A percentile compares a stretch with the other conserved stretches of the same genome.
phyloP scores from a whole-genome alignment of 106 monocot genomes.

The Dioscorea alata region DNA sequence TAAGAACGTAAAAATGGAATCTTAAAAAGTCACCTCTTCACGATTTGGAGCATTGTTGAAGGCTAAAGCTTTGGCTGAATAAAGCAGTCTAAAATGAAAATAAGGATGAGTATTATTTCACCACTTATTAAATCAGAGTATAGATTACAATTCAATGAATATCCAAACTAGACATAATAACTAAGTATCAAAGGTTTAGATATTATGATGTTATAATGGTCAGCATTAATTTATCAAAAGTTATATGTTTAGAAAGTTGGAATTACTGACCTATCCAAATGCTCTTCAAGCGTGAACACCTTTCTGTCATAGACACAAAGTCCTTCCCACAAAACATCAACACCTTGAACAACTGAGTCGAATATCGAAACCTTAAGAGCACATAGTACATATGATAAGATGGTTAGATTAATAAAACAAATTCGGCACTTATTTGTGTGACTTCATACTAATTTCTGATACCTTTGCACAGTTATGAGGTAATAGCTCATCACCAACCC shows the following conservation, averaged over 20 bases:
- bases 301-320: conserved; percentile 83
- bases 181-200: too few species aligned
- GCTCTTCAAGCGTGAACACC: conserved; percentile 88
- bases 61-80: conserved; percentile 93
- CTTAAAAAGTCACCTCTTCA: conserved; percentile 47
- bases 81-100: conserved; percentile 50
- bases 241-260: background rate
- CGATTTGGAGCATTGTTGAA: conserved; percentile 73
- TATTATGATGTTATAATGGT: too few species aligned
- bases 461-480: conserved; percentile 91
- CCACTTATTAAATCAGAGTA: too few species aligned
- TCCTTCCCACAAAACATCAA: conserved; percentile 97
- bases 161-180: too few species aligned
- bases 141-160: too few species aligned
- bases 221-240: too few species aligned
- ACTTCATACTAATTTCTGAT: background rate
- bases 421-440: background rate
- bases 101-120: conserved; percentile 1
- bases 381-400: conserved; percentile 14
- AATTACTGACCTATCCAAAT: conserved; percentile 68
- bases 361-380: conserved; percentile 99
- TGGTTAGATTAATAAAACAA: too few species aligned
- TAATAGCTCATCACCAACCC: conserved; percentile 84
- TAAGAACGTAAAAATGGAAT: background rate
- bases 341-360: conserved; percentile 99